Evolutionary conservation across 352 stramenopile species (phyloP).

Genomic region (Phytophthora megakarya): DNA sequence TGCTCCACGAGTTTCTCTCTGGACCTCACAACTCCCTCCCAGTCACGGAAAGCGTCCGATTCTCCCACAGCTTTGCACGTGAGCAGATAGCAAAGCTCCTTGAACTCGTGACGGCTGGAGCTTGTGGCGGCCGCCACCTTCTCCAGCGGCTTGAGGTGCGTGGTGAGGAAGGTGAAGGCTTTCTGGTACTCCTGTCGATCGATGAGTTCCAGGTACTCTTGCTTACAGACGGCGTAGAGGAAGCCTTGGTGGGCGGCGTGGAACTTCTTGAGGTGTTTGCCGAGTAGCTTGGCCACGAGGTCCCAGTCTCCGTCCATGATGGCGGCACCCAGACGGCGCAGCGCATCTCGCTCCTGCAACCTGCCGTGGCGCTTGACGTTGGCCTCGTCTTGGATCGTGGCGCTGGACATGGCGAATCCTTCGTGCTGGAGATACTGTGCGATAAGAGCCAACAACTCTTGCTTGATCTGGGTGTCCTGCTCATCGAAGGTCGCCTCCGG

Average conservation of each 20-base stretch:
- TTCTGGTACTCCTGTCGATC: slow-evolving; percentile 90
- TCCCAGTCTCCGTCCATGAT: slow-evolving; percentile 90
- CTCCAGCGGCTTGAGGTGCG: slow-evolving; percentile 88
- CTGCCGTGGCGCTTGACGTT: slow-evolving; percentile 83
- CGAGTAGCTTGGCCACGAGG: slow-evolving; percentile 78
- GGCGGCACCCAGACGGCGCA: slow-evolving; percentile 70
- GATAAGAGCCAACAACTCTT: slow-evolving; percentile 85
- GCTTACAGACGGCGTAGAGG: slow-evolving; percentile 88
- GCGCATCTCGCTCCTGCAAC: slow-evolving; percentile 71
- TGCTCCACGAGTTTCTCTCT: slow-evolving; percentile 88
- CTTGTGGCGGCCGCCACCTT: slow-evolving; percentile 75
- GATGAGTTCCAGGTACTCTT: slow-evolving; percentile 90
- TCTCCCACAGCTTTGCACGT: slow-evolving; percentile 89
- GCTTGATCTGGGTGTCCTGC: slow-evolving; percentile 74
- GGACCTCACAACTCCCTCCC: slow-evolving; percentile 78
- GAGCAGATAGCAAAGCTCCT: slow-evolving; percentile 88
- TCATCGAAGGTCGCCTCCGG: slow-evolving; percentile 84
- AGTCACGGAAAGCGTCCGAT: slow-evolving; percentile 84
- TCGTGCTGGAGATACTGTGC: slow-evolving; percentile 87
- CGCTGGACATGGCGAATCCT: slow-evolving; percentile 78
- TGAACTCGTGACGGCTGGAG: slow-evolving; percentile 82
- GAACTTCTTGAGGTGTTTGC: slow-evolving; percentile 85
- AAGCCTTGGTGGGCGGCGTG: slow-evolving; percentile 82
- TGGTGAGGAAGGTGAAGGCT: slow-evolving; percentile 89
- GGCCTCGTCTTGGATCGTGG: slow-evolving; percentile 88